Conservation (phyloP, 2,329 filamentous ascomycete genomes). For the Monascus ruber region DNA sequence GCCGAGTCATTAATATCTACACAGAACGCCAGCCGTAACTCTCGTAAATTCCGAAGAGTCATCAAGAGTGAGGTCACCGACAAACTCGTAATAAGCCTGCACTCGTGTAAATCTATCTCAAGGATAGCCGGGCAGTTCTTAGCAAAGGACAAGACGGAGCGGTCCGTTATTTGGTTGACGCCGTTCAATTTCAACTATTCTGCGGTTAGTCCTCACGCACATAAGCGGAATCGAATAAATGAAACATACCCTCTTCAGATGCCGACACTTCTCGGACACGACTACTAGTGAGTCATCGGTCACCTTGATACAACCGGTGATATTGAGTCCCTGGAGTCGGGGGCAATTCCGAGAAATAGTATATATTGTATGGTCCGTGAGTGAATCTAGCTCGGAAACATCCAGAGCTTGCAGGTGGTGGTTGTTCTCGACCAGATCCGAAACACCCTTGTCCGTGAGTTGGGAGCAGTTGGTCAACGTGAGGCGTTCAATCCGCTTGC, state of each 20-base stretch:
- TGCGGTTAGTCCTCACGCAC: too few species aligned
- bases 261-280: conserved; percentile 70
- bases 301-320: conserved; percentile 73
- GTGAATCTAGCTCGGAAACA: conserved; percentile 66
- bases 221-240: too few species aligned
- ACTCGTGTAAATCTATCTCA: conserved; percentile 89
- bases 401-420: conserved; percentile 76
- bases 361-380: conserved; percentile 71
- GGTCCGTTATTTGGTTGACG: conserved; percentile 72
- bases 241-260: conserved; percentile 66
- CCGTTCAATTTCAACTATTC: conserved; percentile 82
- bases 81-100: conserved; percentile 66
- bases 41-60: conserved; percentile 72
- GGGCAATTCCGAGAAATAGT: conserved; percentile 71
- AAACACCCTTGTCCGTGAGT: conserved; percentile 74
- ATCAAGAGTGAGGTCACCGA: conserved; percentile 72
- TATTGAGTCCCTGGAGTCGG: conserved; percentile 81
- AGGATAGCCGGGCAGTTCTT: conserved; percentile 82
- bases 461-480: conserved; percentile 83
- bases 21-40: conserved; percentile 79
- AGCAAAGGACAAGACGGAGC: conserved; percentile 74
- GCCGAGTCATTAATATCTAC: conserved; percentile 75
- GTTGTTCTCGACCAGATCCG: conserved; percentile 67
- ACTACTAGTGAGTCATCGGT: conserved; percentile 75
- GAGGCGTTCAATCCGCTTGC: conserved; percentile 82